phyloP scores from a whole-genome alignment of 2,329 filamentous ascomycete genomes.

The Cryphonectria japonica region DNA sequence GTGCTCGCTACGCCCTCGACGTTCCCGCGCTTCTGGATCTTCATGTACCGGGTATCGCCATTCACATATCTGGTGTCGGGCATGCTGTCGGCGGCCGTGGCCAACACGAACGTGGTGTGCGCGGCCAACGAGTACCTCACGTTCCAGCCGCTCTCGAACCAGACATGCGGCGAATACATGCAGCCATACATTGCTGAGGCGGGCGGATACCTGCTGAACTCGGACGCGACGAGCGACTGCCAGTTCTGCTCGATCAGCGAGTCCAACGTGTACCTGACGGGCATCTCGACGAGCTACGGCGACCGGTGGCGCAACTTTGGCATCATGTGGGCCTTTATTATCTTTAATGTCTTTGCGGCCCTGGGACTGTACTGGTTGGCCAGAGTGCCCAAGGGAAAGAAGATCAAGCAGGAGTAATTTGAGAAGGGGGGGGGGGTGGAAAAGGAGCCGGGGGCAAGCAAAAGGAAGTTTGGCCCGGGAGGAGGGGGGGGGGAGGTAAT shows the following conservation, averaged over 20 bases:
- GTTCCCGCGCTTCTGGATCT: slow-evolving; percentile 73
- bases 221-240: slow-evolving; percentile 37
- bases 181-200: slow-evolving; percentile 45
- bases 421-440: background rate
- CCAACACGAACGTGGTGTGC: slow-evolving; percentile 63
- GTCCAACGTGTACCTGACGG: slow-evolving; percentile 42
- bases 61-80: slow-evolving; percentile 75
- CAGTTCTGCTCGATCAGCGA: slow-evolving; percentile 33
- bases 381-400: slow-evolving; percentile 41
- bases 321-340: slow-evolving; percentile 53
- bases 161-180: slow-evolving; percentile 63
- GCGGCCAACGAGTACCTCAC: slow-evolving; percentile 65
- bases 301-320: slow-evolving; percentile 59
- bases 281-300: slow-evolving; percentile 46
- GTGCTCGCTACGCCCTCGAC: slow-evolving; percentile 62
- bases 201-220: slow-evolving; percentile 56
- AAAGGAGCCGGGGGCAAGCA: background rate
- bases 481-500: background rate
- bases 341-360: slow-evolving; percentile 52
- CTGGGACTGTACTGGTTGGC: slow-evolving; percentile 53
- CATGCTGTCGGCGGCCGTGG: slow-evolving; percentile 66
- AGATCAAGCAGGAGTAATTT: slow-evolving; percentile 26
- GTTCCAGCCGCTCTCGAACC: slow-evolving; percentile 59
- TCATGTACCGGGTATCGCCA: slow-evolving; percentile 72
- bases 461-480: background rate